phyloP scores from a whole-genome alignment of 176 grass and related monocot species.

The Eragrostis curvula region DNA sequence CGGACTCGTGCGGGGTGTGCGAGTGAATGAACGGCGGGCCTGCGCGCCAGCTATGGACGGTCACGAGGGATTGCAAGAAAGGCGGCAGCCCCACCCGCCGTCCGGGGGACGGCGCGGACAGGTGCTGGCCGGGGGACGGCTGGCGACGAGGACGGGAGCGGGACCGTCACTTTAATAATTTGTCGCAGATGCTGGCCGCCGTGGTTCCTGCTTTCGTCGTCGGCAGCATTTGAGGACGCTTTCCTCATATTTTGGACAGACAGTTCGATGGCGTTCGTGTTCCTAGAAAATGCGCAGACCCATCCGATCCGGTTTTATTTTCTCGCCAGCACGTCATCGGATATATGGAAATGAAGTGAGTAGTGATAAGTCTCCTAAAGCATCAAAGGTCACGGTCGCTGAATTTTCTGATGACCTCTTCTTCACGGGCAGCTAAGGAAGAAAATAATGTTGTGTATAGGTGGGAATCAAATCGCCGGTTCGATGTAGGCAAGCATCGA shows the following conservation, averaged over 20 bases:
- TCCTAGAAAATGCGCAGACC: neutral
- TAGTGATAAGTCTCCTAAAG: too few species aligned
- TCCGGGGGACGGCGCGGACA: neutral
- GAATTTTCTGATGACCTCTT: too few species aligned
- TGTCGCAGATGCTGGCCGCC: neutral
- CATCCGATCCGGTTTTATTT: neutral
- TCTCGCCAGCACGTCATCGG: neutral
- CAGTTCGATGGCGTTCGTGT: neutral
- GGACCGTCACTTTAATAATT: neutral
- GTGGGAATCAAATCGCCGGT: neutral
- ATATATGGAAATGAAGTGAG: too few species aligned
- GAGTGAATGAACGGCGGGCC: neutral
- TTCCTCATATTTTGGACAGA: neutral
- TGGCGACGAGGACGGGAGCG: neutral
- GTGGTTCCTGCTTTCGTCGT: neutral
- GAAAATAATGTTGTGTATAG: too few species aligned
- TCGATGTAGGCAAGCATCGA: neutral
- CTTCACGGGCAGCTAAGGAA: too few species aligned
- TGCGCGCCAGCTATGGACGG: neutral
- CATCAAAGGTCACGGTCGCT: too few species aligned
- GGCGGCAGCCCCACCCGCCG: neutral
- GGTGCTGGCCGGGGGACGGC: neutral
- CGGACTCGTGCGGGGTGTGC: neutral
- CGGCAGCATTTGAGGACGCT: neutral
- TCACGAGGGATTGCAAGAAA: neutral